Evolutionary conservation across 305 asterid genomes (phyloP), one percentile per base, ranked within the genome.

Genomic region (Ilex paraguariensis): DNA sequence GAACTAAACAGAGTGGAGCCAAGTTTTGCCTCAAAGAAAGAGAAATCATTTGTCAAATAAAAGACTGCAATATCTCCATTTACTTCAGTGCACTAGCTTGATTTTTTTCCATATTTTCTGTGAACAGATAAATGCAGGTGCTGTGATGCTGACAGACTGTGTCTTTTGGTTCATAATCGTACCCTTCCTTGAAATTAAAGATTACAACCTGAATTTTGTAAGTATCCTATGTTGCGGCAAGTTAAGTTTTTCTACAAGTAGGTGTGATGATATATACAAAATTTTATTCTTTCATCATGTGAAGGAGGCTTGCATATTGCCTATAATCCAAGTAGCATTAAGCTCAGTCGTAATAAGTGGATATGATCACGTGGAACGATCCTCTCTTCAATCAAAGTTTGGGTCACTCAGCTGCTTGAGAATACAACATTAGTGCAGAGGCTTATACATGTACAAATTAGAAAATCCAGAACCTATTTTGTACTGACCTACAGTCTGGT

Each of bases 161-260:
- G 95, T 93, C 6, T 93, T 87, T 61, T 93, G 99, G 99, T 93
- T 90, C 87, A 78, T 93, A 32, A 78, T 93, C 59, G 96, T 90
- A 31, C 99, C 99, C 7, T 87, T 83, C 70, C 95, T 93, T 69
- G 78, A 84, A 65, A 84, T 84, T 65, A 87, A 78, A 82, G 95
- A 89, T 71, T 90, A 84, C 82, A 83, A 86, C 53, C 60, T 93
- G 68, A 87, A 87, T 71, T 86, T 90, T 83, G 97, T 93, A 70
- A 87, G 99, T 66, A 60, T 45, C 32, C 33, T 54, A 54, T 17
- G 31, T 40, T 9, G 13, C 39, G 39, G 49, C 21, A 14, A 44
- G 31, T 62, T 36, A 8, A 5, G 28, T 21, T 36, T 36, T 8
- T 36, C 42, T 36, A 36, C 42, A 5, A 36, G 9, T 36, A 36